phyloP scores from a whole-genome alignment of 768 basidiomycete species.

The Lactarius tabidus region DNA sequence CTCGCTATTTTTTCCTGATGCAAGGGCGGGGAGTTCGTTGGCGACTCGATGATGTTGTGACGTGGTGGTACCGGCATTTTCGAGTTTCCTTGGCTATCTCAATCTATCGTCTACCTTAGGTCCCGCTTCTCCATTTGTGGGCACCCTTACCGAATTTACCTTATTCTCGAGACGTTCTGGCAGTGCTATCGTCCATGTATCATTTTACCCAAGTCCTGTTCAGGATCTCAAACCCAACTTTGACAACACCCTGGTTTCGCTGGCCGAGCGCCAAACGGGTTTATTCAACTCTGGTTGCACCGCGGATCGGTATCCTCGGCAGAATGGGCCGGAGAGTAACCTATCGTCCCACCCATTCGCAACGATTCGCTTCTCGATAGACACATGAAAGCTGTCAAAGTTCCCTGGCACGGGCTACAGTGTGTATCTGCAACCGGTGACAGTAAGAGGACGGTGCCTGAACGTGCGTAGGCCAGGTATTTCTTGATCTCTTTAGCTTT shows the following conservation, averaged over 20 bases:
- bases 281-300: neutral
- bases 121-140: too few relatives aligned
- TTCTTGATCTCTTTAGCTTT: too few relatives aligned
- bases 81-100: neutral
- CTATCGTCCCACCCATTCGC: too few relatives aligned
- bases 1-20: constrained; percentile 8
- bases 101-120: neutral
- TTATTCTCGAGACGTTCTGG: neutral
- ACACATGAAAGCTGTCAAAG: neutral
- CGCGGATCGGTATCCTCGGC: too few relatives aligned
- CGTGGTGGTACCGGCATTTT: neutral
- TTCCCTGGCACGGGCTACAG: neutral
- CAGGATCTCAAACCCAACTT: neutral
- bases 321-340: too few relatives aligned
- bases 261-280: neutral
- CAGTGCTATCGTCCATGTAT: neutral
- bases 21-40: neutral
- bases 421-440: neutral
- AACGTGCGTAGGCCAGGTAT: neutral
- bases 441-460: neutral
- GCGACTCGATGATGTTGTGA: constrained; percentile 1
- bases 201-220: neutral
- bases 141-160: neutral
- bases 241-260: neutral
- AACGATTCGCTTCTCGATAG: neutral